phyloP scores from a whole-genome alignment of 306 rosid species.

The Datisca glomerata region DNA sequence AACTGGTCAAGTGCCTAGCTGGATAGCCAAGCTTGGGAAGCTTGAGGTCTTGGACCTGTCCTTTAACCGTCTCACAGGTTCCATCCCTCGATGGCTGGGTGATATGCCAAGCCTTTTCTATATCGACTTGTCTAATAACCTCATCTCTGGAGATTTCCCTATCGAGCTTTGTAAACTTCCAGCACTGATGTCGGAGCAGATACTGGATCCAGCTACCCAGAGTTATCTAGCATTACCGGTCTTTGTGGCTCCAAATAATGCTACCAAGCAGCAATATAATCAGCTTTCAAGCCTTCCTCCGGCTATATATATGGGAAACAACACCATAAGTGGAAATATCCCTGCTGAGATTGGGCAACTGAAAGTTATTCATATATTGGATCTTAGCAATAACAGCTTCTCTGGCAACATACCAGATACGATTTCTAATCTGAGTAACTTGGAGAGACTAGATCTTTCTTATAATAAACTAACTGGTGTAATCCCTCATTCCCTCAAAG shows the following conservation, averaged over 20 bases:
- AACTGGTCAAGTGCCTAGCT: constrained; percentile 54
- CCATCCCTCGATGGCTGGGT: constrained; percentile 59
- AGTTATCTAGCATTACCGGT: constrained; percentile 66
- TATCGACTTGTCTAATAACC: constrained; percentile 54
- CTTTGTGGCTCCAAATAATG: constrained; percentile 49
- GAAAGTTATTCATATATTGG: constrained; percentile 45
- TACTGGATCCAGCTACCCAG: constrained; percentile 24
- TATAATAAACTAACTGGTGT: constrained; percentile 44
- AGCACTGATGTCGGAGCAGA: constrained; percentile 37
- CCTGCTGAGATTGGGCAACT: constrained; percentile 54
- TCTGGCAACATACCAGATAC: constrained; percentile 53
- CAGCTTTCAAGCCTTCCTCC: constrained; percentile 76
- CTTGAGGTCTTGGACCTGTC: constrained; percentile 73
- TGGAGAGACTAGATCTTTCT: constrained; percentile 66
- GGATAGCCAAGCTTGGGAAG: constrained; percentile 42
- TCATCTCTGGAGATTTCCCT: constrained; percentile 43
- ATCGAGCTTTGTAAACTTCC: constrained; percentile 35
- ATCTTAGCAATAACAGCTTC: constrained; percentile 49
- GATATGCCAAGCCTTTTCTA: constrained; percentile 55
- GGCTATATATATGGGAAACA: constrained; percentile 43
- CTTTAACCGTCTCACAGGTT: constrained; percentile 32
- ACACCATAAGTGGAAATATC: constrained; percentile 42
- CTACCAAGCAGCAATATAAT: constrained; percentile 49
- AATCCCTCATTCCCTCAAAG: constrained; percentile 56
- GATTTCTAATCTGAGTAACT: constrained; percentile 43